A percentile compares a stretch with the other conserved stretches of the same genome.
phyloP scores from a whole-genome alignment of 768 basidiomycete genomes.

The Pulveroboletus sp. region DNA sequence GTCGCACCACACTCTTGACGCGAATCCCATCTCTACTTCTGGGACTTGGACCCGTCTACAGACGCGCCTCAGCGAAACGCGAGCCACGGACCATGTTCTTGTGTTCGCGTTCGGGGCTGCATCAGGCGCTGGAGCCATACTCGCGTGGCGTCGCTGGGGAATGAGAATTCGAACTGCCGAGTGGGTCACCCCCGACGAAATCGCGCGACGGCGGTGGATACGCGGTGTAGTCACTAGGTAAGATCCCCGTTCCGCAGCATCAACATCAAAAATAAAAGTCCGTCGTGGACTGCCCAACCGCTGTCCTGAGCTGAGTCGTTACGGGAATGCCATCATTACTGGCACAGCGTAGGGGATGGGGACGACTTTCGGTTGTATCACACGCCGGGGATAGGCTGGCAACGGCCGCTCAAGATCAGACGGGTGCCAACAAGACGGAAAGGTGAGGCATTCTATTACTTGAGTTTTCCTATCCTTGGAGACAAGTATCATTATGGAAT shows the following conservation, averaged over 20 bases:
- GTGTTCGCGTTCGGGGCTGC: conserved; percentile 14
- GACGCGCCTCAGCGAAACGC: background rate
- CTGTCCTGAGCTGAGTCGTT: conserved; percentile 1
- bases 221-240: conserved; percentile 80
- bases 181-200: conserved; percentile 62
- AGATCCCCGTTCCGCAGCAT: conserved; percentile 11
- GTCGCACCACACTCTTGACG: background rate
- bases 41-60: background rate
- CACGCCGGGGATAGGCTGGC: conserved; percentile 72
- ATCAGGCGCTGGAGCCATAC: conserved; percentile 6
- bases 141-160: conserved; percentile 49
- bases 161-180: conserved; percentile 59
- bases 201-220: conserved; percentile 60
- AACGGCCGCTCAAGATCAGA: conserved; percentile 68
- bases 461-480: background rate
- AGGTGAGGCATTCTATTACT: conserved; percentile 36
- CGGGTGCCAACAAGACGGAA: conserved; percentile 52
- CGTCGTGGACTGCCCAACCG: background rate
- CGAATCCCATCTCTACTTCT: background rate
- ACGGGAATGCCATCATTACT: background rate
- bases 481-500: background rate
- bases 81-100: background rate
- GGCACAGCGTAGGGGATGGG: conserved; percentile 68
- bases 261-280: background rate
- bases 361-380: conserved; percentile 88